Conservation (phyloP, 2,329 filamentous ascomycete species). For the Westerdykella ornata region DNA sequence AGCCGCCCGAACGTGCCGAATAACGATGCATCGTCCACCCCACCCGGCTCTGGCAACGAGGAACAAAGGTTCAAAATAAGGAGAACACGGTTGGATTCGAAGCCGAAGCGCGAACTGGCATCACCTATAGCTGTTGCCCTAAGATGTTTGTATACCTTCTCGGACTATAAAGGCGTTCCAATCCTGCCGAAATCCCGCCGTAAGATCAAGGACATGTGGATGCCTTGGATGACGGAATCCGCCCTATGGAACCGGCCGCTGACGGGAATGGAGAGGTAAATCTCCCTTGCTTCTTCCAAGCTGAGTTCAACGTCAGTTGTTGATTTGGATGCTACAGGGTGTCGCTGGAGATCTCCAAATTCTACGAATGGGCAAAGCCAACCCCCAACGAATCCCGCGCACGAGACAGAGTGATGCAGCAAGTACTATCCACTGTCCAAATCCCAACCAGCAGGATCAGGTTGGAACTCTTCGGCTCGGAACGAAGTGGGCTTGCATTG, state of each 20-base stretch:
- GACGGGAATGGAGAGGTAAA: neutral
- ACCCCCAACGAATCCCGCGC: constrained; percentile 39
- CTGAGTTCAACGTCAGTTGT: neutral
- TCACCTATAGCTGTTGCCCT: too few relatives aligned
- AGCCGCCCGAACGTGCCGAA: too few relatives aligned
- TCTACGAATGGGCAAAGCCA: constrained; percentile 30
- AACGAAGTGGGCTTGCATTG: constrained; percentile 46
- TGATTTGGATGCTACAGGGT: constrained; percentile 11
- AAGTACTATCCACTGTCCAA: constrained; percentile 18
- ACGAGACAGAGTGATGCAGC: constrained; percentile 29
- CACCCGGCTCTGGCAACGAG: too few relatives aligned
- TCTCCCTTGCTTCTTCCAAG: neutral
- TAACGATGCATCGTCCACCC: too few relatives aligned
- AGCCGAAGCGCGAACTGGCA: too few relatives aligned
- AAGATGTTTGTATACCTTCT: neutral
- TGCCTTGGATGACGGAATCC: neutral
- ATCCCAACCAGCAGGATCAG: constrained; percentile 16
- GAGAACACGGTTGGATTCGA: too few relatives aligned
- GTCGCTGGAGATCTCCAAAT: constrained; percentile 21
- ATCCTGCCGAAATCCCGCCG: neutral
- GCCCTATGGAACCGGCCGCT: neutral
- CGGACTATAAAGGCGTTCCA: neutral
- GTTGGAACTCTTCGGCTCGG: constrained; percentile 49
- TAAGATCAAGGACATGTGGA: neutral
- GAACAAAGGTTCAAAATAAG: too few relatives aligned